Evolutionary conservation across 83 land plant species (phyloP).

Genomic region (Picea abies): DNA sequence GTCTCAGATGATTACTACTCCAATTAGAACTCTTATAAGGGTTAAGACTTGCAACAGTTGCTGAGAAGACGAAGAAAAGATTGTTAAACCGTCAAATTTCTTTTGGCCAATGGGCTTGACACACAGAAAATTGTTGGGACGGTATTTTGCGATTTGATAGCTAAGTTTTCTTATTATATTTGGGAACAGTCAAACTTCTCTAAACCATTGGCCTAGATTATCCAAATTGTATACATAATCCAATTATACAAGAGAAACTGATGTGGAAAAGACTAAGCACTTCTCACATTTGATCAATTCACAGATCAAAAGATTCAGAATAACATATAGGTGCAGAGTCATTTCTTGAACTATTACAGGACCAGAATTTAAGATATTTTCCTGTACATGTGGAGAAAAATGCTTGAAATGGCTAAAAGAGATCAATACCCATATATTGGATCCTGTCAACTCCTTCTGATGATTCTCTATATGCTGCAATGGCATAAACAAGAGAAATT

Average conservation of each 20-base stretch:
- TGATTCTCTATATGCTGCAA: neutral
- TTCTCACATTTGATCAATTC: too few relatives aligned
- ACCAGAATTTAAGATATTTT: neutral
- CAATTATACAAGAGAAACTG: neutral
- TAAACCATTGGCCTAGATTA: neutral
- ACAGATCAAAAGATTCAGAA: too few relatives aligned
- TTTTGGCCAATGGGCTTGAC: neutral
- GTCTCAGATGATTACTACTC: neutral
- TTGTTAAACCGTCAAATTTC: neutral
- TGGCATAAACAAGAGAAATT: too few relatives aligned
- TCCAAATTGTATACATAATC: neutral
- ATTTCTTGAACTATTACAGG: slow-evolving; percentile 5
- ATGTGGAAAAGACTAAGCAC: too few relatives aligned
- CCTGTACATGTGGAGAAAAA: too few relatives aligned
- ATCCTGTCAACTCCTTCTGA: neutral
- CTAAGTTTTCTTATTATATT: neutral
- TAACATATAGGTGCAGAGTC: neutral
- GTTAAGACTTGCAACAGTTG: neutral
- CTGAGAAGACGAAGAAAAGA: neutral
- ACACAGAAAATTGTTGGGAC: neutral
- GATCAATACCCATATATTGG: slow-evolving; percentile 11
- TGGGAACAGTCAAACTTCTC: neutral
- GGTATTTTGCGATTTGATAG: neutral
- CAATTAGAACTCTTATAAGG: neutral
- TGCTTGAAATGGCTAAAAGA: neutral